Evolutionary conservation across 2,329 filamentous ascomycete species (phyloP).

Genomic region (Chaetomium olivaceum): DNA sequence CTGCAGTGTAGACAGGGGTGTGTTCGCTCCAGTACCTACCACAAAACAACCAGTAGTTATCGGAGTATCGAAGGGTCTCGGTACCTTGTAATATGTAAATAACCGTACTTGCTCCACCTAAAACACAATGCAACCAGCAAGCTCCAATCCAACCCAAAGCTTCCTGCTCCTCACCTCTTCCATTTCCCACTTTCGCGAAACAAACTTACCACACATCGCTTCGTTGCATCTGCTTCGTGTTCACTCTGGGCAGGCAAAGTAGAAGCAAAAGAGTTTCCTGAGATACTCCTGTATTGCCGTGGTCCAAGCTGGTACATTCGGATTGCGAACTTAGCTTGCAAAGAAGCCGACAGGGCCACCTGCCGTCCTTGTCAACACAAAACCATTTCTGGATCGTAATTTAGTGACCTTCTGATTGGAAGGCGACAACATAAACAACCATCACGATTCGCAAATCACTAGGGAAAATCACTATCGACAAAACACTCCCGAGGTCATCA

Average conservation of each 20-base stretch:
- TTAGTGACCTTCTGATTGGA: constrained; percentile 25
- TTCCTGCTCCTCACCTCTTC: constrained; percentile 22
- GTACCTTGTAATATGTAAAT: constrained; percentile 14
- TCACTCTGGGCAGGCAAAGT: constrained; percentile 9
- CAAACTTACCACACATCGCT: constrained; percentile 25
- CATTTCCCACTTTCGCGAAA: constrained; percentile 22
- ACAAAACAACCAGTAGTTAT: background rate
- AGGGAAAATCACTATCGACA: background rate
- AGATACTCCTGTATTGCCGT: constrained; percentile 2
- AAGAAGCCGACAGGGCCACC: background rate
- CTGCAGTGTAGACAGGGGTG: constrained; percentile 6
- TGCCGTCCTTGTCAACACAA: constrained; percentile 8
- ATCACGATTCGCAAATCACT: constrained; percentile 5
- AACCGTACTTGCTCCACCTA: constrained; percentile 11
- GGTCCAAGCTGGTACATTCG: constrained; percentile 10
- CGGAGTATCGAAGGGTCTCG: background rate
- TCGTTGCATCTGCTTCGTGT: constrained; percentile 17
- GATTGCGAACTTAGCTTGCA: constrained; percentile 12
- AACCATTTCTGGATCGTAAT: constrained; percentile 20
- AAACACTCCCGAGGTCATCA: background rate
- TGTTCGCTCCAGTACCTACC: background rate
- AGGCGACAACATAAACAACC: constrained; percentile 13
- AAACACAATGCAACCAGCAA: constrained; percentile 23
- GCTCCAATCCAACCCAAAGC: constrained; percentile 24
- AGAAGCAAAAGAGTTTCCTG: constrained; percentile 10